Evolutionary conservation across 2,329 filamentous ascomycete species (phyloP), one percentile per base, ranked within the genome.

Genomic region (Diplodia intermedia): DNA sequence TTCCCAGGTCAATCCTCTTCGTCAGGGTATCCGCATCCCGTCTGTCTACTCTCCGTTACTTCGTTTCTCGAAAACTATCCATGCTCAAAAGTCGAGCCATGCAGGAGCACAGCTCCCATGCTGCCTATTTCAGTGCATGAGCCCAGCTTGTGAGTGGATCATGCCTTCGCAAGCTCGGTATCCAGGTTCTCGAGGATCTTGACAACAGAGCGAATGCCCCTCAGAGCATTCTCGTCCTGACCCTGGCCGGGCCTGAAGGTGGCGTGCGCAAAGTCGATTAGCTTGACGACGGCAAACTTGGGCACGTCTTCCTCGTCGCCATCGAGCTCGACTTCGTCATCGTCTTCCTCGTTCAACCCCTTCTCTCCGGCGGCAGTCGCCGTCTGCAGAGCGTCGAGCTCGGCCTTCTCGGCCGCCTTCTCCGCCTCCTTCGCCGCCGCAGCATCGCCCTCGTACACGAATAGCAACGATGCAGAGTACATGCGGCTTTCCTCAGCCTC

Each of bases 201-300:
- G 63, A 86, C 84, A 47, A 94, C 82, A 75, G 86, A 94, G 75
- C 89, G 84, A 70, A 97, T 87, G 0, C 94, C 94, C 43, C 82
- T 82, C 38, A 97, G 82, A 15, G 86, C 82, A 75, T 98, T 98
- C 80, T 97, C 90, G 77, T 99, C 95, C 0, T 91, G 90, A 0
- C 94, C 94, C 73, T 90, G 81, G 1, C 93, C 92, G 0, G 92
- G 91, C 1, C 88, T 90, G 89, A 91, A 98, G 61, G 84, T 82
- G 12, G 95, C 95, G 79, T 99, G 95, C 1, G 95, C 95, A 84
- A 99, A 99, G 78, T 99, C 95, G 73, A 99, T 99, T 71, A 99
- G 85, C 76, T 94, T 95, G 61, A 97, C 84, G 14, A 88, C 86
- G 74, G 90, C 92, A 53, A 97, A 87, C 73, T 89, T 89, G 0